Evolutionary conservation across 257 asterid species (phyloP).

Genomic region (Lycium barbarum): DNA sequence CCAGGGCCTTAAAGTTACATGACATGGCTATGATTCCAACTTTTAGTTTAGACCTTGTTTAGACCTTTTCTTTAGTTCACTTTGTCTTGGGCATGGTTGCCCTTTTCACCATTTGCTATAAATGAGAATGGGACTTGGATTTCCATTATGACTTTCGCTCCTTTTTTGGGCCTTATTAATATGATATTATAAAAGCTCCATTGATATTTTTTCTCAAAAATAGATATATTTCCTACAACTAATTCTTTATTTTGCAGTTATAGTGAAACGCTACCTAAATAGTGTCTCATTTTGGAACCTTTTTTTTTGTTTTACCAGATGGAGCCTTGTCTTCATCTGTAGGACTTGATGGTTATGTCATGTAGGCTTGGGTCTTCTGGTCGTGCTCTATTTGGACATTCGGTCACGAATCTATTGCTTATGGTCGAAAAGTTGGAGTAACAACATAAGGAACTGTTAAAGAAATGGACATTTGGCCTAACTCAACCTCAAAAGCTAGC

Average conservation of each 20-base stretch:
- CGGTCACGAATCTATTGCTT: not conserved
- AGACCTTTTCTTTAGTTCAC: not conserved
- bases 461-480: no score
- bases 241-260: not conserved
- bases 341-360: not conserved
- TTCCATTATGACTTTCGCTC: not conserved
- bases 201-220: not conserved
- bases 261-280: not conserved
- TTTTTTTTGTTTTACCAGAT: not conserved
- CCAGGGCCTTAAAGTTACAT: not conserved
- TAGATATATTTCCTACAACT: not conserved
- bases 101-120: not conserved
- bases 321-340: not conserved
- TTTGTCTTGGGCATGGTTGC: not conserved
- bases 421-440: conserved; percentile 3
- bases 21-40: not conserved
- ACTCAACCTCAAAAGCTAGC: no score
- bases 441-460: not conserved
- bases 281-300: not conserved
- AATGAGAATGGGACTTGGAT: not conserved
- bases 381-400: not conserved
- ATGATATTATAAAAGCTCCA: not conserved
- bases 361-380: not conserved
- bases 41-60: not conserved
- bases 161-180: not conserved